phyloP scores from a whole-genome alignment of 2,329 filamentous ascomycete genomes.

The Talaromyces sp. region DNA sequence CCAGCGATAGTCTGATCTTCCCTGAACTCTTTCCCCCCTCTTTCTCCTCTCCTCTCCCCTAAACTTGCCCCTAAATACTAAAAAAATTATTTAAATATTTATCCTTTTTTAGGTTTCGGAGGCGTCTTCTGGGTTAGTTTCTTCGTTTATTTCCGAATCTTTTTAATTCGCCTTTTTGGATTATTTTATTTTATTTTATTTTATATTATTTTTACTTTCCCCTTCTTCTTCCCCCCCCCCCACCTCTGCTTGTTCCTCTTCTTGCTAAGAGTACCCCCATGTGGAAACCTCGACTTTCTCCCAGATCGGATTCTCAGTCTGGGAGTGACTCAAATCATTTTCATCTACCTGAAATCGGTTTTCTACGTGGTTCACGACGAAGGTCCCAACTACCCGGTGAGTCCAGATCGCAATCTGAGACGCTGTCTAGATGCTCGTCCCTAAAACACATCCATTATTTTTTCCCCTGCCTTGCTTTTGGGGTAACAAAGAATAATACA shows the following conservation, averaged over 20 bases:
- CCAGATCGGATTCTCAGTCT: constrained; percentile 43
- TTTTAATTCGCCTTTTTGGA: neutral
- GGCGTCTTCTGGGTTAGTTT: constrained; percentile 1
- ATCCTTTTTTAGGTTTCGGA: neutral
- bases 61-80: neutral
- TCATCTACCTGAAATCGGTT: constrained; percentile 36
- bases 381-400: constrained; percentile 30
- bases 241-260: constrained; percentile 10
- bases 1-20: neutral
- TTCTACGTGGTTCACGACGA: constrained; percentile 42
- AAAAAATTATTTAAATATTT: neutral
- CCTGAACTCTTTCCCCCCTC: too few relatives aligned
- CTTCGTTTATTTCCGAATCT: neutral
- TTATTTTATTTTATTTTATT: constrained; percentile 5
- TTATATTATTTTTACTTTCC: constrained; percentile 11
- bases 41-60: neutral
- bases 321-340: constrained; percentile 38
- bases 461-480: too few relatives aligned
- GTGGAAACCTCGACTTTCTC: constrained; percentile 46
- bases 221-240: constrained; percentile 10
- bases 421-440: constrained; percentile 8
- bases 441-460: neutral
- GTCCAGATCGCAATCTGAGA: constrained; percentile 10
- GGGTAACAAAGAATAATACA: neutral
- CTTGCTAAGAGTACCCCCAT: constrained; percentile 27